phyloP scores from a whole-genome alignment of 202 grass and related monocot species.

The Schoenoplectus triqueter region DNA sequence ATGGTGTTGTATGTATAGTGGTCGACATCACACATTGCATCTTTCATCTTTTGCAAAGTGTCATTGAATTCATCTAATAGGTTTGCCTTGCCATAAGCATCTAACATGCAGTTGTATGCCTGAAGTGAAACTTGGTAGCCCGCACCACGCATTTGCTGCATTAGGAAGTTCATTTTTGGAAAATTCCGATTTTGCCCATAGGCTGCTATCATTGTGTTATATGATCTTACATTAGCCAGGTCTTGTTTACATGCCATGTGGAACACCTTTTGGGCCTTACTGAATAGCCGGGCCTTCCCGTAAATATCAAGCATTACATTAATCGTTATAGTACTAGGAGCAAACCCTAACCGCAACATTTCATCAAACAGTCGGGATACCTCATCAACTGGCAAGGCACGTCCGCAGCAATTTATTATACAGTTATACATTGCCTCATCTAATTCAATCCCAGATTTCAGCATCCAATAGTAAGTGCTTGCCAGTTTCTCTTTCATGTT shows the following conservation, averaged over 20 bases:
- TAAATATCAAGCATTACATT: conserved; percentile 92
- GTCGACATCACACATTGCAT: conserved; percentile 65
- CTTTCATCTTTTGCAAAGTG: conserved; percentile 88
- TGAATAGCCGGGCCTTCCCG: conserved; percentile 74
- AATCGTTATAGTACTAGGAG: conserved; percentile 66
- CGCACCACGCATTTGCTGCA: conserved; percentile 69
- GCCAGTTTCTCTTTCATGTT: conserved; percentile 67
- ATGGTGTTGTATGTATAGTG: conserved; percentile 98
- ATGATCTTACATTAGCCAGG: conserved; percentile 72
- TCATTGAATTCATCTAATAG: conserved; percentile 67
- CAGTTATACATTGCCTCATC: conserved; percentile 95
- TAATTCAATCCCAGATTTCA: conserved; percentile 59
- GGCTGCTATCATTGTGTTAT: conserved; percentile 89
- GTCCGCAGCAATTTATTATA: conserved; percentile 91
- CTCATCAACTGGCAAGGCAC: conserved; percentile 78
- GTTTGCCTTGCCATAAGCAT: conserved; percentile 86
- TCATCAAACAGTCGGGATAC: conserved; percentile 86
- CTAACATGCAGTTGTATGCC: conserved; percentile 82
- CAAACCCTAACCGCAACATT: conserved; percentile 67
- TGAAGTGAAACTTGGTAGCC: conserved; percentile 79
- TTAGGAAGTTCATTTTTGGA: conserved; percentile 58
- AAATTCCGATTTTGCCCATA: conserved; percentile 71
- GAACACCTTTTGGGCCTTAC: conserved; percentile 72
- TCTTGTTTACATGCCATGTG: conserved; percentile 70
- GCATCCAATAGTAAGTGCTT: conserved; percentile 84